Evolutionary conservation across 2,329 filamentous ascomycete genomes (phyloP).

Genomic region (Geosmithia putterillii): DNA sequence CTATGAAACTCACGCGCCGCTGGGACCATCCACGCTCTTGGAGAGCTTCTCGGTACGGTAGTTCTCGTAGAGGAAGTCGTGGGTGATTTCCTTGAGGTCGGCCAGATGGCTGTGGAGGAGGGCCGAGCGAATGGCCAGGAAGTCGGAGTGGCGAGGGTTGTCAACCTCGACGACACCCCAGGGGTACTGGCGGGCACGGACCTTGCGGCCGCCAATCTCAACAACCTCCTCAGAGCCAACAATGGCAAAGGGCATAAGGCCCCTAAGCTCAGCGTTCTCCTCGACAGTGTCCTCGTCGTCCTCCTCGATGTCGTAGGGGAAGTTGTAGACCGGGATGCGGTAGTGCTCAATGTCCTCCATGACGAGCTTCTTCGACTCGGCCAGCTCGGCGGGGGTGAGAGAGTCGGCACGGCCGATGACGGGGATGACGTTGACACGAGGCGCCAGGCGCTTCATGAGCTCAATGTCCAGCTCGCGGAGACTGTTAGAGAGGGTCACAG

Average conservation of each 20-base stretch:
- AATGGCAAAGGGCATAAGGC: constrained; percentile 98
- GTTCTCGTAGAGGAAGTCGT: constrained; percentile 99
- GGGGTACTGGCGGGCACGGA: constrained; percentile 92
- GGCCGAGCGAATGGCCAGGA: constrained; percentile 91
- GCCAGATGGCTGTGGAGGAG: constrained; percentile 96
- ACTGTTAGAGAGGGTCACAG: constrained; percentile 29
- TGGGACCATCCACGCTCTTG: constrained; percentile 93
- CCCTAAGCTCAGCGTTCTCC: constrained; percentile 94
- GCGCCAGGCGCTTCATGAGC: constrained; percentile 97
- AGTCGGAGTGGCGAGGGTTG: constrained; percentile 97
- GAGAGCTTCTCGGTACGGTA: constrained; percentile 99
- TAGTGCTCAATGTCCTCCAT: constrained; percentile 99
- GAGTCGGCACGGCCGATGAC: constrained; percentile 98
- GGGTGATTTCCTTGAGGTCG: constrained; percentile 98
- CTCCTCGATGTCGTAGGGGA: constrained; percentile 99
- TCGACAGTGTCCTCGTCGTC: constrained; percentile 99
- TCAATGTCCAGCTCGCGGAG: constrained; percentile 98
- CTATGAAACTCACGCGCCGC: constrained; percentile 60
- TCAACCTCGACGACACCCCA: constrained; percentile 99
- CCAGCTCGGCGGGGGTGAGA: constrained; percentile 87
- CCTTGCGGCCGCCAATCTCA: constrained; percentile 84
- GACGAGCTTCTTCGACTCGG: constrained; percentile 98
- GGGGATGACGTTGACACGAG: constrained; percentile 96
- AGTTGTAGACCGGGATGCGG: constrained; percentile 99
- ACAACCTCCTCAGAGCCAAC: constrained; percentile 93